Evolutionary conservation across 345 rosid species (phyloP).

Genomic region (Salix caprea): DNA sequence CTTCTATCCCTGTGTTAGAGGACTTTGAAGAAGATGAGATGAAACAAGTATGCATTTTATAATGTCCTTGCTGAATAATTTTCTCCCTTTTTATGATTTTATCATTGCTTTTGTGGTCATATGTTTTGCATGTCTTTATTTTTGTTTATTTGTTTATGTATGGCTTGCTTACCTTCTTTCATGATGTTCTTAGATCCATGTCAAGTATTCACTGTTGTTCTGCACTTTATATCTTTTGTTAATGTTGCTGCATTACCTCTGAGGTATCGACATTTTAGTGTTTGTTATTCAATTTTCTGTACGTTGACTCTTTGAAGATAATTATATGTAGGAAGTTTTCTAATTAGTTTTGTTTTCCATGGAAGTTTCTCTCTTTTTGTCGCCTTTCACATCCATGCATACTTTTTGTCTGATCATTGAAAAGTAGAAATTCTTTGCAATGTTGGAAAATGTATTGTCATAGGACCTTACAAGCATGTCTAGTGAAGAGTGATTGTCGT

Average conservation of each 20-base stretch:
- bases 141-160: not conserved
- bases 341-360: not conserved
- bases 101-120: not conserved
- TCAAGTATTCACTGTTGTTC: not conserved
- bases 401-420: not conserved
- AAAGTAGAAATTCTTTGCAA: not conserved
- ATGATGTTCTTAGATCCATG: not conserved
- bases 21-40: conserved; percentile 81
- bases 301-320: not conserved
- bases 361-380: not conserved
- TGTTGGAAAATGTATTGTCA: not conserved
- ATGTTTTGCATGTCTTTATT: not conserved
- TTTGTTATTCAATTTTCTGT: not conserved
- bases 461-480: not conserved
- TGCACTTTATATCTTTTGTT: not conserved
- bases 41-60: conserved; percentile 50
- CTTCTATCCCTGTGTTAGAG: conserved; percentile 56
- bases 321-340: not conserved
- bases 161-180: not conserved
- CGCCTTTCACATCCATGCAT: not conserved
- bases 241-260: not conserved
- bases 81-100: not conserved
- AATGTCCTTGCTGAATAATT: not conserved
- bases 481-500: not conserved
- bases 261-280: not conserved